These are phyloP conservation scores for Carex arenaria DNA, from an alignment of 202 grass and related monocot species.

Conservation along the genomic window DNA sequence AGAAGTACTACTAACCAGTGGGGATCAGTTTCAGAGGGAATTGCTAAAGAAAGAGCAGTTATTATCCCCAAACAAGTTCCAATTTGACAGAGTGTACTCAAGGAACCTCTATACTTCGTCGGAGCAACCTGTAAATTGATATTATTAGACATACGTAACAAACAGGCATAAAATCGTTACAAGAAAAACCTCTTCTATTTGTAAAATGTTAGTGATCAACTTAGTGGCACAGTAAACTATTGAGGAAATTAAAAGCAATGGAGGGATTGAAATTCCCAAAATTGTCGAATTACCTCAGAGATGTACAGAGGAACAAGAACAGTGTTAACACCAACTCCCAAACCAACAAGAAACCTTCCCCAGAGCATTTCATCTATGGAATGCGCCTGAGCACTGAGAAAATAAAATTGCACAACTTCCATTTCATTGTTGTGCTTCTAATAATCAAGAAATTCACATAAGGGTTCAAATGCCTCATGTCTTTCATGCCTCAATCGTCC, in stretches of 20 bases:
- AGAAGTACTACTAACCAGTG: slow-evolving; percentile 70
- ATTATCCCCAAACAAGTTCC: slow-evolving; percentile 97
- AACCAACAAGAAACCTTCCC: slow-evolving; percentile 95
- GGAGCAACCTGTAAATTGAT: slow-evolving; percentile 56
- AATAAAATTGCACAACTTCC: neutral
- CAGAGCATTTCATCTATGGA: slow-evolving; percentile 83
- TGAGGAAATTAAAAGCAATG: neutral
- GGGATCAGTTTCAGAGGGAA: slow-evolving; percentile 95
- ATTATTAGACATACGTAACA: slow-evolving; percentile 19
- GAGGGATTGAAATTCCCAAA: neutral
- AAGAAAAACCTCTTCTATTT: neutral
- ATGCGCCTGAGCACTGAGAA: slow-evolving; percentile 72
- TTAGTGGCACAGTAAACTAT: neutral
- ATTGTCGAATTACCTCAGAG: slow-evolving; percentile 55
- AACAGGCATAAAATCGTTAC: neutral
- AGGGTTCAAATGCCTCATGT: too few species aligned
- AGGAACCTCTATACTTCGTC: slow-evolving; percentile 83
- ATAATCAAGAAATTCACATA: slow-evolving; percentile 4
- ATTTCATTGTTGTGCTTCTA: neutral
- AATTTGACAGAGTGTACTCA: slow-evolving; percentile 88
- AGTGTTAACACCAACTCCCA: slow-evolving; percentile 86
- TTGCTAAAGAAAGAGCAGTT: slow-evolving; percentile 70
- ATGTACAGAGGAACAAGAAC: slow-evolving; percentile 92
- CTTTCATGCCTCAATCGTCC: too few species aligned
- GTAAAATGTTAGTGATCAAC: neutral